Base-by-base conservation (phyloP, 306 rosid species). In the Trifolium pratense region DNA sequence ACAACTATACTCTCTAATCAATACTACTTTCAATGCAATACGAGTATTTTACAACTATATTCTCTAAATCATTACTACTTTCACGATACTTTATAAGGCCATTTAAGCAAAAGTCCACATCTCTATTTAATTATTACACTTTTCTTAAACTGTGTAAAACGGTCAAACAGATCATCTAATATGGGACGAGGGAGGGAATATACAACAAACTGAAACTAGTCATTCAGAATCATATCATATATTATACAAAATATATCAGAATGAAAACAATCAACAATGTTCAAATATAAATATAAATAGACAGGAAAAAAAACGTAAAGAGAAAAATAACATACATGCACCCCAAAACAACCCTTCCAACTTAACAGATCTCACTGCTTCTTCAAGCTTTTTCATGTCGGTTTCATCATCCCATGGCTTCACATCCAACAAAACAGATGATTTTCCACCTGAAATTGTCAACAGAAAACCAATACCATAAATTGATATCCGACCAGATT, bases 371-470 rank as follows among this genome's bases (percentile, higher is more conserved):
- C 99, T 84, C 66, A 94, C 99, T 55, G 96, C 83, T 86, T 91
- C 97, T 75, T 94, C 99, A 18, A 94, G 99, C 80, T 88, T 86
- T 60, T 91, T 89, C 99, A 93, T 93, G 86, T 93, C 98, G 0
- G 98, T 93, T 71, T 93, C 98, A 43, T 93, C 98, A 37, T 93
- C 98, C 98, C 98, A 93, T 52, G 98, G 98, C 86, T 93, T 93
- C 66, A 93, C 86, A 80, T 93, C 98, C 96, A 94, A 36, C 49
- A 94, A 78, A 63, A 94, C 95, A 25, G 99, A 94, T 68, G 99
- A 94, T 76, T 94, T 94, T 21, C 99, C 99, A 77, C 89, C 97
- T 93, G 87, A 34, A 21, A 68, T 65, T 13, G 10, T 42, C 70
- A 63, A 20, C 32, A 45, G 25, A 7, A 56, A 64, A 17, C 4